These are phyloP conservation scores for Irpex sp. DNA, from an alignment of 1,284 basidiomycete species.

Conservation along the genomic window DNA sequence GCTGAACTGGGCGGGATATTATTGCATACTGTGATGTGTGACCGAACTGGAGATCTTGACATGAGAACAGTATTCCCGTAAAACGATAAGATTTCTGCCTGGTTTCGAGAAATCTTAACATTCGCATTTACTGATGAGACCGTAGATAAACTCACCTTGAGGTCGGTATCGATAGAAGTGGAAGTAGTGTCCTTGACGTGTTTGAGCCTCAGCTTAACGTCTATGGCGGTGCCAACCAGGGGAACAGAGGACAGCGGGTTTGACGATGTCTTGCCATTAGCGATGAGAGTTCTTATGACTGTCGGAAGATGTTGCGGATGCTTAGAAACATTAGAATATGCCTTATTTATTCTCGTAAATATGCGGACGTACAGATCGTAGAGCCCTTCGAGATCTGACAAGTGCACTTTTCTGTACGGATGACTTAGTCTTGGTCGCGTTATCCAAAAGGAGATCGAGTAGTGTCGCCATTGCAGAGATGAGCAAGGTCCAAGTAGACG, in stretches of 20 bases:
- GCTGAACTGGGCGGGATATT: conserved; percentile 2
- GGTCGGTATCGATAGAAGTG: conserved; percentile 35
- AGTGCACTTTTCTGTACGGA: conserved; percentile 60
- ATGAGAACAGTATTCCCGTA: conserved; percentile 53
- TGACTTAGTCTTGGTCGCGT: conserved; percentile 48
- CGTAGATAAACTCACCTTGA: conserved; percentile 35
- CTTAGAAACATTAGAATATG: not conserved
- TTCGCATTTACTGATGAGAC: not conserved
- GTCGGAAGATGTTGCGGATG: conserved; percentile 39
- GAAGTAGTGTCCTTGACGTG: conserved; percentile 40
- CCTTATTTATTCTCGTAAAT: not conserved
- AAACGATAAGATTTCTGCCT: conserved; percentile 51
- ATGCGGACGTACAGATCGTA: conserved; percentile 49
- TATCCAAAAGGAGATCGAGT: conserved; percentile 54
- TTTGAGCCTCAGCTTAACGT: conserved; percentile 61
- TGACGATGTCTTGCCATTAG: conserved; percentile 44
- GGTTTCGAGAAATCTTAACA: conserved; percentile 1
- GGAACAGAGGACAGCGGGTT: conserved; percentile 46
- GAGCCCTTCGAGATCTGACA: conserved; percentile 56
- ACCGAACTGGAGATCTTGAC: conserved; percentile 49
- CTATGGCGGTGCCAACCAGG: conserved; percentile 56
- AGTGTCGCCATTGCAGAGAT: conserved; percentile 52
- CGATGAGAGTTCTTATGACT: conserved; percentile 48
- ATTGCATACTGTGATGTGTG: conserved; percentile 44
- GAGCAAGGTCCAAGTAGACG: conserved; percentile 47